Conservation (phyloP, 2,329 filamentous ascomycete genomes). For the Cadophora sp. region DNA sequence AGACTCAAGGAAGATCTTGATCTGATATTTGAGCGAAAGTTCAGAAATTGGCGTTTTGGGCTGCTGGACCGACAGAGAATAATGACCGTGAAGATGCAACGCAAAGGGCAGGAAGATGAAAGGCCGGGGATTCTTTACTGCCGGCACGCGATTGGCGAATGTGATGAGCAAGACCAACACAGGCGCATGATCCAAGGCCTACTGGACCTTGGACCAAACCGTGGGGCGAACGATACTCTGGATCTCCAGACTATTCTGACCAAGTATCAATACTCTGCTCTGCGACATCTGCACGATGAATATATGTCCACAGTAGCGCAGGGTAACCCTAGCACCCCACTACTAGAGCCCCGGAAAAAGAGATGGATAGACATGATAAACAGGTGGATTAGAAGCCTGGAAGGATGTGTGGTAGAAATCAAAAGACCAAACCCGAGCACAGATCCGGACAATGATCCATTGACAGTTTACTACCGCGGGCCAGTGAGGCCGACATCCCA, state of each 20-base stretch:
- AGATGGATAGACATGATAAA: constrained; percentile 1
- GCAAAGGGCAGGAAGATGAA: constrained; percentile 6
- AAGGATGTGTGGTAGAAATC: constrained; percentile 14
- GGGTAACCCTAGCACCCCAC: not conserved
- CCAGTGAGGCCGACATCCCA: not conserved
- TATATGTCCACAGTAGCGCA: not conserved
- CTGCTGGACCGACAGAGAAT: not conserved
- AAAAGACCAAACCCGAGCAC: not conserved
- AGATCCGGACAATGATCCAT: constrained; percentile 28
- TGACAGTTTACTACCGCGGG: constrained; percentile 26
- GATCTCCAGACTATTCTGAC: not conserved
- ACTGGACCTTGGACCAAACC: not conserved
- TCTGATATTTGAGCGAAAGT: constrained; percentile 2
- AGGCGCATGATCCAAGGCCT: not conserved
- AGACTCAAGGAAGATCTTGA: not conserved
- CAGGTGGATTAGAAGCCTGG: constrained; percentile 22
- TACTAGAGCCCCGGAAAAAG: not conserved
- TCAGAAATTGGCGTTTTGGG: constrained; percentile 17
- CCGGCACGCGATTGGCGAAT: not conserved
- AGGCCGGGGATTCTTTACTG: constrained; percentile 18
- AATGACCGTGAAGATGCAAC: constrained; percentile 11
- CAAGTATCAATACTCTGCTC: constrained; percentile 6
- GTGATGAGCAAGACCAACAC: not conserved
- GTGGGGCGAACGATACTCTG: not conserved
- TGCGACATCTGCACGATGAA: constrained; percentile 4